A percentile compares a stretch with the other conserved stretches of the same genome.
Evolutionary conservation across 179 eudicot genomes (phyloP).

Genomic region (Nepenthes alata): DNA sequence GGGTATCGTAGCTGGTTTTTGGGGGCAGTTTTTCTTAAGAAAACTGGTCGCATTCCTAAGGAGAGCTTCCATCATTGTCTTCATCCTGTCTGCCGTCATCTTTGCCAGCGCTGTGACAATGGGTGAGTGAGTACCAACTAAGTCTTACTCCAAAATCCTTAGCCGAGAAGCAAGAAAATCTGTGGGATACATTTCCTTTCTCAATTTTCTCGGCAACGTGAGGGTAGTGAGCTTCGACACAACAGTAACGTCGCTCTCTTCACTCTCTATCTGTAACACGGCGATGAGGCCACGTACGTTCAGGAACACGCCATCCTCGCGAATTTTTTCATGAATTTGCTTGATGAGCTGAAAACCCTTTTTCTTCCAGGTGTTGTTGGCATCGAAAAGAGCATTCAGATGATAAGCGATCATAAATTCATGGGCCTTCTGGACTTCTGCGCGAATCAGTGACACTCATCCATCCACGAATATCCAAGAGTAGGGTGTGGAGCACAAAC

Average conservation of each 20-base stretch:
- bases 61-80: slow-evolving; percentile 83
- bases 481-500: background rate
- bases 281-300: no score
- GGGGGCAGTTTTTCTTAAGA: slow-evolving; percentile 86
- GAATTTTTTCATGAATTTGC: no score
- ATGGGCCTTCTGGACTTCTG: slow-evolving; percentile 88
- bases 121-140: slow-evolving; percentile 59
- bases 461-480: background rate
- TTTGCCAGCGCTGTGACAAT: slow-evolving; percentile 84
- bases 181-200: background rate
- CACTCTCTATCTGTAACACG: background rate
- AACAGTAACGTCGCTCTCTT: background rate
- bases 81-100: slow-evolving; percentile 88
- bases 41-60: slow-evolving; percentile 54
- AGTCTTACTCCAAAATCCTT: background rate
- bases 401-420: slow-evolving; percentile 69
- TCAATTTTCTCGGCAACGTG: background rate
- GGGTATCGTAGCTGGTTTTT: slow-evolving; percentile 82
- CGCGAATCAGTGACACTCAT: slow-evolving; percentile 41
- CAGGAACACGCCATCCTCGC: no score
- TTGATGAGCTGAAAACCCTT: background rate
- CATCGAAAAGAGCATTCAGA: slow-evolving; percentile 47
- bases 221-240: background rate
- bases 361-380: slow-evolving; percentile 60
- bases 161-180: background rate